A percentile compares a stretch with the other conserved stretches of the same genome.
Conservation (phyloP, 352 stramenopile species). For the Pythium biforme region DNA sequence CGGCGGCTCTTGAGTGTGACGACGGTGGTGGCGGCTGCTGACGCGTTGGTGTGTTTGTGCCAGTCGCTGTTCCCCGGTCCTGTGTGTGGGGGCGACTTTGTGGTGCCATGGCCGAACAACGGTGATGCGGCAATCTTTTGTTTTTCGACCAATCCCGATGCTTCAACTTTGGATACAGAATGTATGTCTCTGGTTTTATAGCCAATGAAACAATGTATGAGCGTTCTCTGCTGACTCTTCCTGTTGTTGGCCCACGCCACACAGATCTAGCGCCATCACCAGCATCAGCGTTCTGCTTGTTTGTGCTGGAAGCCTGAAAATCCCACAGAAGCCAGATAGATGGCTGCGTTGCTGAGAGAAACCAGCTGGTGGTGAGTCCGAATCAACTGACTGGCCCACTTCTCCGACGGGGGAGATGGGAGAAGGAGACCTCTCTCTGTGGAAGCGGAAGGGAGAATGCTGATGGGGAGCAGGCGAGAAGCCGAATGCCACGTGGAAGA, state of each 20-base stretch:
- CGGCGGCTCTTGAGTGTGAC: not conserved
- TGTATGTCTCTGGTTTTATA: not conserved
- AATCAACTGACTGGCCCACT: constrained; percentile 18
- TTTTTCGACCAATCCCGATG: constrained; percentile 3
- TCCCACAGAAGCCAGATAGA: constrained; percentile 8
- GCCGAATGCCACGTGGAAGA: too few relatives aligned
- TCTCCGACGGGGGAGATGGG: not conserved
- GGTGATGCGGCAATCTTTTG: constrained; percentile 2
- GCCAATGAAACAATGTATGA: not conserved
- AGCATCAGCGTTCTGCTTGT: not conserved
- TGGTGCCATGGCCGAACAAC: too few relatives aligned
- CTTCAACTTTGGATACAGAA: constrained; percentile 11
- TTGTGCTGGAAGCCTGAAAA: not conserved
- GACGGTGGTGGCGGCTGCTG: too few relatives aligned
- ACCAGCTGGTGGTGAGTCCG: constrained; percentile 1
- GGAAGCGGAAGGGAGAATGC: not conserved
- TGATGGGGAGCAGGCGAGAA: too few relatives aligned
- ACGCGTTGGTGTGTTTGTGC: not conserved
- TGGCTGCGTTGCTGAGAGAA: constrained; percentile 3
- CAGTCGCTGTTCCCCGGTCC: not conserved
- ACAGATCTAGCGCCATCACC: not conserved
- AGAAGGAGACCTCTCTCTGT: not conserved
- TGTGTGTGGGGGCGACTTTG: not conserved
- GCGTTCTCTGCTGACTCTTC: constrained; percentile 4
- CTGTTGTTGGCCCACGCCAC: not conserved